phyloP scores from a whole-genome alignment of 805 yeast genomes.

The Ogataea thermomethanolica region DNA sequence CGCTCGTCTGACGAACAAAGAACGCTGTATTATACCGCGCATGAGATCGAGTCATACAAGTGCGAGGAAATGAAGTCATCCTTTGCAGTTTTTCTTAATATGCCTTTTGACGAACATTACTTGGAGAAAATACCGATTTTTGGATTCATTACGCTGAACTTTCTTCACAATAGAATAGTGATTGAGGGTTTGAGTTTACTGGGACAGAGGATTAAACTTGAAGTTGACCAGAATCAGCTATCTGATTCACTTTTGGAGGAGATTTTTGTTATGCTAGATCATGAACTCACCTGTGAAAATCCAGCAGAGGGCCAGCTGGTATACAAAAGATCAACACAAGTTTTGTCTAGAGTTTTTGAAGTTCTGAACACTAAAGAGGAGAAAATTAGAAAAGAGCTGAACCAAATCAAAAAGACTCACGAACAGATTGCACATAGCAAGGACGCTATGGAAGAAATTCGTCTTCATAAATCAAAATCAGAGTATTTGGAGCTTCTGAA shows the following conservation, averaged over 20 bases:
- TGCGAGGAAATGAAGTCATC: conserved; percentile 59
- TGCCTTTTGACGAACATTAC: conserved; percentile 37
- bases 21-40: conserved; percentile 65
- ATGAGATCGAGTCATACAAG: conserved; percentile 49
- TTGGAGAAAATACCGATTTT: conserved; percentile 32
- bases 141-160: conserved; percentile 26
- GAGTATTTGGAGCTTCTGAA: conserved; percentile 23
- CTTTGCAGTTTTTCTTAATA: conserved; percentile 63
- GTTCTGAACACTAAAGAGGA: conserved; percentile 13
- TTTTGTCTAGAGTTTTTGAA: conserved; percentile 15
- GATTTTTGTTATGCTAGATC: conserved; percentile 34
- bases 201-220: conserved; percentile 22
- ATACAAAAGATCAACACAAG: conserved; percentile 28
- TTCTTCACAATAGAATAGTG: conserved; percentile 19
- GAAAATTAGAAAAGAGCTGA: conserved; percentile 6
- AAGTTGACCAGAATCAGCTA: conserved; percentile 32
- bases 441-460: conserved; percentile 9
- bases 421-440: conserved; percentile 8
- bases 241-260: conserved; percentile 37
- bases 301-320: conserved; percentile 26
- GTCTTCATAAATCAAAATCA: conserved; percentile 16
- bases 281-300: conserved; percentile 36
- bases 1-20: conserved; percentile 33
- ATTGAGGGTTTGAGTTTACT: conserved; percentile 27
- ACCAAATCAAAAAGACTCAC: conserved; percentile 7